Evolutionary conservation across 1,139 yeast species (phyloP), one percentile per base, ranked within the genome.

Genomic region (Debaryomycetaceae sp.): DNA sequence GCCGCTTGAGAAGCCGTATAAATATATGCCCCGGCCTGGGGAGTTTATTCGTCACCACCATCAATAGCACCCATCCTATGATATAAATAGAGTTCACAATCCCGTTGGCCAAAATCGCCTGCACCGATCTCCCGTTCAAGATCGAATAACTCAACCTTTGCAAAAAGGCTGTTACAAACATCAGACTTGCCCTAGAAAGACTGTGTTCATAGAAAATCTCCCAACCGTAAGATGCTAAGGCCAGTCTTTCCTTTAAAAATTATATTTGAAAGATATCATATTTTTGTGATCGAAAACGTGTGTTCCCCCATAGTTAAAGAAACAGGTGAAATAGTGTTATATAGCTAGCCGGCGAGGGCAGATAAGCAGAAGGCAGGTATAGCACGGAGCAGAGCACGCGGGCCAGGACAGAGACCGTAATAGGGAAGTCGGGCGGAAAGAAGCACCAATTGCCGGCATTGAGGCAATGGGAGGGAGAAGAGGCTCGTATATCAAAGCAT

Each of bases 1-100:
- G 45, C 39, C 67, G 59, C 49, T 65, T 69, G 8, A 78, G 72
- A 23, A 79, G 56, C 45, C 71, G 63, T 42, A 78, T 83, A 51
- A 76, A 75, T 43, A 84, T 83, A 1, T 54, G 51, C 4, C 45
- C 49, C 3, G 45, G 36, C 14, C 45, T 40, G 29, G 48, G 48
- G 37, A 45, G 34, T 11, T 37, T 36, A 22, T 43, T 40, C 17
- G 42, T 38, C 9, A 40, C 34, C 34, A 37, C 37, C 23, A 42
- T 41, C 13, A 43, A 24, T 4, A 39, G 27, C 9, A 43, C 17
- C 48, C 48, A 45, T 27, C 43, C 29, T 27, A 42, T 35, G 24
- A 45, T 37, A 24, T 41, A 43, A 24, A 38, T 34, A 24, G 42
- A 38, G 38, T 41, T 44, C 3, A 44, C 22, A 29, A 42, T 38